Base-by-base conservation (phyloP, 331 rosid species). In the Erythrophleum ivorense region DNA sequence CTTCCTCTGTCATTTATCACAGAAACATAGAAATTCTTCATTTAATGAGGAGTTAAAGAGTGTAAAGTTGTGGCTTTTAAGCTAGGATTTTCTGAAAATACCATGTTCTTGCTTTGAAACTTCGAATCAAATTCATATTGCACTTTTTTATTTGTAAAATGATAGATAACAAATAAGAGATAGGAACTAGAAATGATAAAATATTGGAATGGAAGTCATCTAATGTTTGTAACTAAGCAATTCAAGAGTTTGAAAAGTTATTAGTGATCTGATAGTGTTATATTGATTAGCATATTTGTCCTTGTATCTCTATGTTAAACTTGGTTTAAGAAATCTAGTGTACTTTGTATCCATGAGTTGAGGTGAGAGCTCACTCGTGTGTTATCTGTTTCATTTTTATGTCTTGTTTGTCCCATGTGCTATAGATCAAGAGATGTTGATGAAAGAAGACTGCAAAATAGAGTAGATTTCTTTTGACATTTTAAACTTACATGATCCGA, bases 401-500 rank as follows among this genome's bases (percentile, higher is more conserved):
- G 19, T 14, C 45, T 36, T 16, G 21, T 12, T 62, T 31, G 18
- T 3, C 68, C 68, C n/a, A 21, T 58, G 21, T 8, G 9, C 45
- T 65, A 14, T 2, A 18, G 49, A 12, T 6, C 10, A 7, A 54
- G 29, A 16, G 18, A 1, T 68, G 57, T 21, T 46, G 8, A 43
- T 46, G 57, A 70, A 45, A 70, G n/a, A 72, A 34, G 41, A 77
- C 48, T 71, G 33, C 66, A 63, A 11, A 33, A 52, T 34, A 33
- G 43, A 75, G 31, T 60, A 73, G 19, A 13, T 14, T 46, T 65
- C 74, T n/a, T 7, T 43, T 66, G 75, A 48, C 16, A 13, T 7
- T 71, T 81, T 53, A n/a, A 81, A 57, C 80, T 58, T 45, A 31
- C 54, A 73, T 62, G 45, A 36, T 60, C 40, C 29, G 53, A 53